phyloP scores from a whole-genome alignment of 371 early-diverging fungal genomes.

The Mortierella sp. region DNA sequence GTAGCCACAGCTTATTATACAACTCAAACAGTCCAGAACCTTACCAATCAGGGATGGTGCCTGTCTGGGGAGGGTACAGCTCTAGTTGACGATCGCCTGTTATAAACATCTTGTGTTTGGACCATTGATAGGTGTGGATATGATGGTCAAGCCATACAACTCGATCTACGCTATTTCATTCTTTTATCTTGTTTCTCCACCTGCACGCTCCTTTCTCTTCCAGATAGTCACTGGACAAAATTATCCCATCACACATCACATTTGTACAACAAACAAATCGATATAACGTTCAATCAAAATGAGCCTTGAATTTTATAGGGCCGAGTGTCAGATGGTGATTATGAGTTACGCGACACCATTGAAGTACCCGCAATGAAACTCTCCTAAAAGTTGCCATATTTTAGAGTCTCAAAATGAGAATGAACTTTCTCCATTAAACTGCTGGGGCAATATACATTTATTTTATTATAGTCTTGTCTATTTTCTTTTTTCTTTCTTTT shows the following conservation, averaged over 20 bases:
- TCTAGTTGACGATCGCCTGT: background rate
- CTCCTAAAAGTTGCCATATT: background rate
- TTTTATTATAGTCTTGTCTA: too few relatives aligned
- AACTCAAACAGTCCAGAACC: background rate
- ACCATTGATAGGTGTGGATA: background rate
- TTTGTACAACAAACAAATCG: background rate
- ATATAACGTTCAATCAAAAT: background rate
- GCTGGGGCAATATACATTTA: background rate
- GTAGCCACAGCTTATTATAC: too few relatives aligned
- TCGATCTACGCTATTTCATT: background rate
- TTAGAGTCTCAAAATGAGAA: background rate
- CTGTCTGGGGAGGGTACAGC: background rate
- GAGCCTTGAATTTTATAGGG: background rate
- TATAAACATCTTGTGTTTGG: too few relatives aligned
- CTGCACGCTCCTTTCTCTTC: background rate
- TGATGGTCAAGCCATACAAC: background rate
- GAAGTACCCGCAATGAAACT: background rate
- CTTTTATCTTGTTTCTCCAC: background rate
- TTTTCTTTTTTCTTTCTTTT: too few relatives aligned
- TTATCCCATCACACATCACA: background rate
- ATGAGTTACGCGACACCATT: background rate
- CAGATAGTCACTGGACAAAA: constrained; percentile 1
- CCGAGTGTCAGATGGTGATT: background rate
- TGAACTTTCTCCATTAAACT: background rate
- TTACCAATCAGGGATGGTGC: background rate